Evolutionary conservation across 2,329 filamentous ascomycete genomes (phyloP).

Genomic region (Dactylellina cionopaga): DNA sequence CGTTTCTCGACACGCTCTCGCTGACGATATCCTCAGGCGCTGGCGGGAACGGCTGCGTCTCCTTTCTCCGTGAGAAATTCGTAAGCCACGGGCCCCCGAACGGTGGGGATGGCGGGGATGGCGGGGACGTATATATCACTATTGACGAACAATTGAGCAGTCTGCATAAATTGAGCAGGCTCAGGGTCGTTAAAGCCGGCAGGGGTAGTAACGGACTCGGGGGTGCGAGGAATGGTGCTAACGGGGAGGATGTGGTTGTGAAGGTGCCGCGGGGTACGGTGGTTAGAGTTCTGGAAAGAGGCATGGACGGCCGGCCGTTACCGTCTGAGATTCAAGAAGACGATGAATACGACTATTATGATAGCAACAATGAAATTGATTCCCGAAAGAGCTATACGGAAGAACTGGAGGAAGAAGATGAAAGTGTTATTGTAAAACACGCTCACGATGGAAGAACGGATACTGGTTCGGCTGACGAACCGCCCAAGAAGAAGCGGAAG

Average conservation of each 20-base stretch:
- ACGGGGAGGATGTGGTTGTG: constrained; percentile 87
- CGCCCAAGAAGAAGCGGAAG: constrained; percentile 26
- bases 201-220: constrained; percentile 82
- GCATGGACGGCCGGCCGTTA: constrained; percentile 68
- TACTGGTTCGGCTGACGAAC: constrained; percentile 8
- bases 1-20: constrained; percentile 86
- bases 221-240: constrained; percentile 75
- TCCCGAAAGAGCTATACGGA: neutral
- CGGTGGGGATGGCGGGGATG: constrained; percentile 90
- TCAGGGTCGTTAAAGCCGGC: constrained; percentile 77
- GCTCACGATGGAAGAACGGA: constrained; percentile 42
- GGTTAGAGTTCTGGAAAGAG: constrained; percentile 79
- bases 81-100: constrained; percentile 89
- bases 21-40: constrained; percentile 79
- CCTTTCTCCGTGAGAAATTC: constrained; percentile 91
- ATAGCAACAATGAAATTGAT: constrained; percentile 57
- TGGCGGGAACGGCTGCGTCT: constrained; percentile 92
- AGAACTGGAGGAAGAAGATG: neutral
- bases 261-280: constrained; percentile 93
- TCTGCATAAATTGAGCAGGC: constrained; percentile 85
- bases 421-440: constrained; percentile 17
- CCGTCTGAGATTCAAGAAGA: constrained; percentile 66
- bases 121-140: constrained; percentile 92
- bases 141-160: constrained; percentile 84
- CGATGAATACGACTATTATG: constrained; percentile 61